Evolutionary conservation across 345 rosid species (phyloP).

Genomic region (Corchorus olitorius): DNA sequence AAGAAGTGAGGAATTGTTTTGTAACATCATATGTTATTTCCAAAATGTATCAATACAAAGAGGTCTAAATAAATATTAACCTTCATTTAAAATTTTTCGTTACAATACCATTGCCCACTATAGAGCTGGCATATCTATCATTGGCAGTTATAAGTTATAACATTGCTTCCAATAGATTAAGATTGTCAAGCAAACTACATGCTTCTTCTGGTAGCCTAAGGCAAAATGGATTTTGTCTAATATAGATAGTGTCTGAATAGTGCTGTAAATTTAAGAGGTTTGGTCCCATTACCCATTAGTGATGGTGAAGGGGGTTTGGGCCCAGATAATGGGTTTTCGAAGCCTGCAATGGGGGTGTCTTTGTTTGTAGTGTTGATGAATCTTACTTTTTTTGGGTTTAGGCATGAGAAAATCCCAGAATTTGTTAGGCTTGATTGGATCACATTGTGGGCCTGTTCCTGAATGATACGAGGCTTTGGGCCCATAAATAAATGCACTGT

Average conservation of each 20-base stretch:
- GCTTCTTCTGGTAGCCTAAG: no score
- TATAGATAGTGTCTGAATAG: no score
- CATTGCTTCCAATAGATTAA: no score
- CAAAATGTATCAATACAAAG: background rate
- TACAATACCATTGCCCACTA: no score
- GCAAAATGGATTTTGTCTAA: no score
- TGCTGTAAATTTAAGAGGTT: no score
- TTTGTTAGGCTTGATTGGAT: conserved; percentile 18
- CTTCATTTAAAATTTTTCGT: no score
- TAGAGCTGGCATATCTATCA: no score
- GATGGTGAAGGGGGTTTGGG: conserved; percentile 44
- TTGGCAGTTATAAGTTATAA: no score
- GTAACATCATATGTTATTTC: conserved; percentile 9
- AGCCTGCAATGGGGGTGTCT: conserved; percentile 41
- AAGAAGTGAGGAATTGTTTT: conserved; percentile 1
- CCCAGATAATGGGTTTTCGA: conserved; percentile 43
- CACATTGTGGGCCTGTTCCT: background rate
- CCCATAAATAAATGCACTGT: background rate
- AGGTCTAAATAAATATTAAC: background rate
- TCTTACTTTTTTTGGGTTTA: no score
- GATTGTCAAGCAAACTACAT: no score
- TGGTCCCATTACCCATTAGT: no score
- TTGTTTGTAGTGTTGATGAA: conserved; percentile 49
- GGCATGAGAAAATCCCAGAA: conserved; percentile 39
- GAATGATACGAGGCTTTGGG: background rate